phyloP scores from a whole-genome alignment of 192 early-diverging fungal genomes.

The Jimgerdemannia flammicorona region DNA sequence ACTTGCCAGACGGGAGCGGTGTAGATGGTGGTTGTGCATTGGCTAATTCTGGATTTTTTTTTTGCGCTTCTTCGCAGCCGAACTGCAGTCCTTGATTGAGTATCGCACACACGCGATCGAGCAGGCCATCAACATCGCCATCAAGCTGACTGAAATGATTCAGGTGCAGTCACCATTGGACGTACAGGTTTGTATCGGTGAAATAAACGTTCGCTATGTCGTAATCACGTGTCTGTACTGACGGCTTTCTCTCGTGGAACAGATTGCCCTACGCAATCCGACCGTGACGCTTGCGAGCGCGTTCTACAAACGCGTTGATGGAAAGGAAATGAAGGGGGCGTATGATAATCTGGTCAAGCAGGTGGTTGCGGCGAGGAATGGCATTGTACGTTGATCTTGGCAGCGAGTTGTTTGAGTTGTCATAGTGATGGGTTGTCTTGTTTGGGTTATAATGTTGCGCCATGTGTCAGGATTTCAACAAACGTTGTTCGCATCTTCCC shows the following conservation, averaged over 20 bases:
- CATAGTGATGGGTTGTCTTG: too few relatives aligned
- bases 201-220: background rate
- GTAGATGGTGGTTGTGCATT: too few relatives aligned
- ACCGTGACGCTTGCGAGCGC: conserved; percentile 1
- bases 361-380: conserved; percentile 3
- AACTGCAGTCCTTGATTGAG: background rate
- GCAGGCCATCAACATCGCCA: background rate
- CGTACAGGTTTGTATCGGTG: background rate
- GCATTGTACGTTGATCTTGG: background rate
- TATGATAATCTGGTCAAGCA: conserved; percentile 4
- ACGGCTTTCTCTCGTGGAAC: background rate
- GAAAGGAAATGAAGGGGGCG: background rate
- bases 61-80: background rate
- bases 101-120: background rate
- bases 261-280: background rate
- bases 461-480: too few relatives aligned
- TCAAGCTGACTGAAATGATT: background rate
- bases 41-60: background rate
- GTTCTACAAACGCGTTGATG: background rate
- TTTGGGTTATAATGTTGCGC: too few relatives aligned
- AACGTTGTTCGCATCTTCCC: background rate
- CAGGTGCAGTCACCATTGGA: background rate
- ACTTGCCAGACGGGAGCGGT: background rate
- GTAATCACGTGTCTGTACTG: background rate
- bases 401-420: too few relatives aligned